Conservation (phyloP, 1,139 yeast genomes). For the Entelexis sorbosivorans region DNA sequence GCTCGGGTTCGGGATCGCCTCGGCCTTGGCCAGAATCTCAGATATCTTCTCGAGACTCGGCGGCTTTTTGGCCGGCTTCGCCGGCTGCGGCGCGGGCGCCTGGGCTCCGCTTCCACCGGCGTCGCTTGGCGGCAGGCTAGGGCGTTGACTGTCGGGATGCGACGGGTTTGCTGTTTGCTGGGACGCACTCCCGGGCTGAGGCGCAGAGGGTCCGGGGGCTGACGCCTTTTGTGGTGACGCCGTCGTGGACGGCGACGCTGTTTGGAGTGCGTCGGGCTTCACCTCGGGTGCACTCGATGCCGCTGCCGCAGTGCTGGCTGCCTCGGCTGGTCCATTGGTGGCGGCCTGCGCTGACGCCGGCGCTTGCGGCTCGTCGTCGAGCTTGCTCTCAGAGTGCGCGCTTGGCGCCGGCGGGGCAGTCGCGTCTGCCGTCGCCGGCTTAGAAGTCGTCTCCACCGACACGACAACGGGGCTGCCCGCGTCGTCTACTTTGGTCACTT, state of each 20-base stretch:
- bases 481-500: background rate
- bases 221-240: too few species aligned
- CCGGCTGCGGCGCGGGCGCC: background rate
- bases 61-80: constrained; percentile 17
- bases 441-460: background rate
- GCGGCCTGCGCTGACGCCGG: too few species aligned
- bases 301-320: too few species aligned
- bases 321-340: too few species aligned
- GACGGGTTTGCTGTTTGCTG: background rate
- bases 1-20: constrained; percentile 31
- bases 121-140: too few species aligned
- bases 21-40: constrained; percentile 31
- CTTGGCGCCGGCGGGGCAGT: background rate
- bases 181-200: background rate
- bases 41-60: constrained; percentile 29
- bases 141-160: too few species aligned
- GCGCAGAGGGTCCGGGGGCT: too few species aligned
- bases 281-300: too few species aligned
- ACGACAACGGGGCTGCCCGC: background rate
- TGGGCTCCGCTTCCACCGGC: too few species aligned
- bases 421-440: background rate
- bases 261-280: too few species aligned
- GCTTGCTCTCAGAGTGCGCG: background rate
- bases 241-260: too few species aligned
- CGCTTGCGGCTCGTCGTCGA: too few species aligned